Evolutionary conservation across 2,329 filamentous ascomycete species (phyloP).

Genomic region (Aureobasidium sp.): DNA sequence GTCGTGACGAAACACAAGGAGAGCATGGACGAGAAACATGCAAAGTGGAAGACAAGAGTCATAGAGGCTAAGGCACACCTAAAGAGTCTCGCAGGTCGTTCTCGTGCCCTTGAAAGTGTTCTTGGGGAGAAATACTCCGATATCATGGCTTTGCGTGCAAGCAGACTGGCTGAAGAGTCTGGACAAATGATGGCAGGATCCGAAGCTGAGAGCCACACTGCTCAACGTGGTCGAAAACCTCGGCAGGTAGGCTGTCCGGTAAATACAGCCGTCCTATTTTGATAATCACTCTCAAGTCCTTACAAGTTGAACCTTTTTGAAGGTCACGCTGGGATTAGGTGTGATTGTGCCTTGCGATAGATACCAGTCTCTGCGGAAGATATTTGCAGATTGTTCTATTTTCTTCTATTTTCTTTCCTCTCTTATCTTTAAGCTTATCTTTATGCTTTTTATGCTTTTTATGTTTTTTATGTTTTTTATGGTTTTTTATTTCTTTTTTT

Average conservation of each 20-base stretch:
- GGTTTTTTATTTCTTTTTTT: too few relatives aligned
- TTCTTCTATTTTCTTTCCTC: too few relatives aligned
- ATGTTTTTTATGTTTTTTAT: too few relatives aligned
- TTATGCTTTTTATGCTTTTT: too few relatives aligned
- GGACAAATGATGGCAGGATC: background rate
- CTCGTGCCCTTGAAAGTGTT: background rate
- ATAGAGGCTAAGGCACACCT: background rate
- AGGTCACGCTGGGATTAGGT: too few relatives aligned
- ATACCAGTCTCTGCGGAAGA: too few relatives aligned
- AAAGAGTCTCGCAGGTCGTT: background rate
- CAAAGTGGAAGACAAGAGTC: background rate
- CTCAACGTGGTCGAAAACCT: background rate
- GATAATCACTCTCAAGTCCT: too few relatives aligned
- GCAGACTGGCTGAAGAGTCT: background rate
- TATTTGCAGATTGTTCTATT: too few relatives aligned
- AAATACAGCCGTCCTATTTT: too few relatives aligned
- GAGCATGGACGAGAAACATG: background rate
- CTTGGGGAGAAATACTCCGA: background rate
- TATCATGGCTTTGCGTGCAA: background rate
- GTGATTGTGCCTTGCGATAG: too few relatives aligned
- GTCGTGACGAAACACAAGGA: conserved; percentile 2
- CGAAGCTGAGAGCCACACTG: background rate
- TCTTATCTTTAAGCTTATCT: too few relatives aligned
- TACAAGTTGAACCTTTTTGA: too few relatives aligned
- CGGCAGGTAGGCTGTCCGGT: background rate